phyloP scores from a whole-genome alignment of 2,329 filamentous ascomycete genomes.

The Arthrocladium fulminans region DNA sequence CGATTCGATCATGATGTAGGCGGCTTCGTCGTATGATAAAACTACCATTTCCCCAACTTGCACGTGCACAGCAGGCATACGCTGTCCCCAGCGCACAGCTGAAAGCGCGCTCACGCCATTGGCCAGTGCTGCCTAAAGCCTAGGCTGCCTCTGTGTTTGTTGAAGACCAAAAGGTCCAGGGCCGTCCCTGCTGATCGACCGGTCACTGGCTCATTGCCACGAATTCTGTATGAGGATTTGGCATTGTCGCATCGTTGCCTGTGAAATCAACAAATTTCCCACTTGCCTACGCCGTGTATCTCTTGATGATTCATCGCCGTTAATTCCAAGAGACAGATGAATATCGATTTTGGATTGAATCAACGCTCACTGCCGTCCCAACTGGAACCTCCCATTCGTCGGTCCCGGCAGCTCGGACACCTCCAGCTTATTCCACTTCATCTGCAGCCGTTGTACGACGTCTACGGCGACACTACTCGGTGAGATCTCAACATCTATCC shows the following conservation, averaged over 20 bases:
- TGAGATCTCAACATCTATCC: background rate
- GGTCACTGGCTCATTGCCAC: slow-evolving; percentile 4
- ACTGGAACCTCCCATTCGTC: too few relatives aligned
- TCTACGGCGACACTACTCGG: background rate
- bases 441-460: background rate
- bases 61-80: too few relatives aligned
- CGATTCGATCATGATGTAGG: too few relatives aligned
- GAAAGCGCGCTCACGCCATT: background rate
- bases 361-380: background rate
- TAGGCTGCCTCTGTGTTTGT: background rate
- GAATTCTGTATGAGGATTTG: slow-evolving; percentile 4
- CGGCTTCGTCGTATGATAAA: too few relatives aligned
- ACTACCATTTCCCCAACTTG: too few relatives aligned
- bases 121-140: background rate
- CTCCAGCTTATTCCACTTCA: background rate
- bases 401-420: background rate
- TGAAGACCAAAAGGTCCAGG: background rate
- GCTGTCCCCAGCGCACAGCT: too few relatives aligned
- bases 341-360: background rate
- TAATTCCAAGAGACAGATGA: background rate
- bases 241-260: background rate
- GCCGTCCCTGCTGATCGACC: background rate
- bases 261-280: background rate
- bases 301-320: background rate
- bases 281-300: too few relatives aligned